Evolutionary conservation across 23 red algal species (phyloP).

Genomic region (Gracilaria domingensis): DNA sequence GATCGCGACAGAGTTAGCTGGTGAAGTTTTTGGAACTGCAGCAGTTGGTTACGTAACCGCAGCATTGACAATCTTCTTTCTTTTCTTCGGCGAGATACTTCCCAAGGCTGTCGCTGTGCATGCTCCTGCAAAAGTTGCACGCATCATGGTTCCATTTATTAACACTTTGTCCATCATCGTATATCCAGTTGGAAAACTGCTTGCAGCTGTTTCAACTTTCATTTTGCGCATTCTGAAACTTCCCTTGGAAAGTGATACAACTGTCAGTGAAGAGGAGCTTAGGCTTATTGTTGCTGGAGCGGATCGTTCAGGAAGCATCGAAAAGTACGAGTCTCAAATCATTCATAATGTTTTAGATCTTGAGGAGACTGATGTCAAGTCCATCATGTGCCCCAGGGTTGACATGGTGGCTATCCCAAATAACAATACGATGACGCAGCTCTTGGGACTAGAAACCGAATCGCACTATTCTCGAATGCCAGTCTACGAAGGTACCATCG

Average conservation of each 20-base stretch:
- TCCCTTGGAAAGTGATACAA: constrained; percentile 70
- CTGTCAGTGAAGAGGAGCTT: constrained; percentile 95
- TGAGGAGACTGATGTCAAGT: constrained; percentile 93
- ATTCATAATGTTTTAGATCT: constrained; percentile 95
- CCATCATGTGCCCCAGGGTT: constrained; percentile 96
- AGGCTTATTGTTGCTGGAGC: constrained; percentile 97
- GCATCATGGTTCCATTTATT: constrained; percentile 90
- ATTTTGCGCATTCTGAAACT: constrained; percentile 82
- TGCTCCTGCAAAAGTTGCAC: constrained; percentile 82
- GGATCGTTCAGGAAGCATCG: constrained; percentile 92
- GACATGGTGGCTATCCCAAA: constrained; percentile 84
- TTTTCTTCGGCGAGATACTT: constrained; percentile 99
- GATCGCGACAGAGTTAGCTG: constrained; percentile 92
- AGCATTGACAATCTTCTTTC: constrained; percentile 89
- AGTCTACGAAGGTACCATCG: constrained; percentile 82
- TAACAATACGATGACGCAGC: constrained; percentile 58
- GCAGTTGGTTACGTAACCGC: constrained; percentile 89
- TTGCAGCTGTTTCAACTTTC: constrained; percentile 72
- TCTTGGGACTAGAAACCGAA: constrained; percentile 77
- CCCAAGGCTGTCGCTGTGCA: constrained; percentile 96
- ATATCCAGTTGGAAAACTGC: constrained; percentile 96
- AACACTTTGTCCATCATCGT: constrained; percentile 87
- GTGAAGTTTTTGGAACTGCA: constrained; percentile 83
- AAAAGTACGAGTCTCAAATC: constrained; percentile 94
- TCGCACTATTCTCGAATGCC: constrained; percentile 95